Evolutionary conservation across 768 basidiomycete genomes (phyloP).

Genomic region (Symmetrospora coprosmae): DNA sequence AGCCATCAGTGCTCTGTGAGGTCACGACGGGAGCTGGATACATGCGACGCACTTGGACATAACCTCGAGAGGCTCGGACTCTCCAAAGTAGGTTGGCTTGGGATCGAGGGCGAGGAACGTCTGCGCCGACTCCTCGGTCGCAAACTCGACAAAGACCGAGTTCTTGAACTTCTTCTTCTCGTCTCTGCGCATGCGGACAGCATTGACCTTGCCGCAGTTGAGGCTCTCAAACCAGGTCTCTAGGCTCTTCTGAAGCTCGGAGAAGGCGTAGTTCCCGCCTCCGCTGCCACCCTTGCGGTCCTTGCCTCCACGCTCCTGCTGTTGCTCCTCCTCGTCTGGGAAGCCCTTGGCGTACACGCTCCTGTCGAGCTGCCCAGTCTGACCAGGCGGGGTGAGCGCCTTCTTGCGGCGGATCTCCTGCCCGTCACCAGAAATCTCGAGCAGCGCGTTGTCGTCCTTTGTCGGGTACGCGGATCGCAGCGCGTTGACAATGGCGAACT

Average conservation of each 20-base stretch:
- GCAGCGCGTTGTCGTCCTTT: conserved; percentile 33
- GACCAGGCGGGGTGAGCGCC: conserved; percentile 40
- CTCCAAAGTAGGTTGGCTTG: conserved; percentile 53
- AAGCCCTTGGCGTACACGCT: conserved; percentile 56
- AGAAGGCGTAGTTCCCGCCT: neutral
- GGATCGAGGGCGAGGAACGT: conserved; percentile 64
- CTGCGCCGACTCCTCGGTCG: conserved; percentile 54
- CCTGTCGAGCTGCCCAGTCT: conserved; percentile 63
- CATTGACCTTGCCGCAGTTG: conserved; percentile 60
- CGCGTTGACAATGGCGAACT: conserved; percentile 18
- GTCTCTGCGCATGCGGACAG: conserved; percentile 69
- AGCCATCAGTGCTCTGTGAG: conserved; percentile 16
- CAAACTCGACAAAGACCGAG: conserved; percentile 80
- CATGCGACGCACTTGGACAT: conserved; percentile 63
- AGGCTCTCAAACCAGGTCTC: conserved; percentile 56
- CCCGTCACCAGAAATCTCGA: conserved; percentile 62
- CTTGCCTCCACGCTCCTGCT: neutral
- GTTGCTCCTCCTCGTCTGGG: conserved; percentile 23
- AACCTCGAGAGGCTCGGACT: conserved; percentile 56
- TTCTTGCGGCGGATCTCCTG: conserved; percentile 59
- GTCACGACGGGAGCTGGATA: neutral
- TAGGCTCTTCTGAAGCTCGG: conserved; percentile 53
- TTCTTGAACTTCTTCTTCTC: conserved; percentile 60
- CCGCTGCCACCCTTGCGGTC: neutral
- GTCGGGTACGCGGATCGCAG: conserved; percentile 14